Percentiles rank a stretch among this genome's conserved stretches.
Conservation (phyloP, 257 asterid species). For the Ballota nigra region DNA sequence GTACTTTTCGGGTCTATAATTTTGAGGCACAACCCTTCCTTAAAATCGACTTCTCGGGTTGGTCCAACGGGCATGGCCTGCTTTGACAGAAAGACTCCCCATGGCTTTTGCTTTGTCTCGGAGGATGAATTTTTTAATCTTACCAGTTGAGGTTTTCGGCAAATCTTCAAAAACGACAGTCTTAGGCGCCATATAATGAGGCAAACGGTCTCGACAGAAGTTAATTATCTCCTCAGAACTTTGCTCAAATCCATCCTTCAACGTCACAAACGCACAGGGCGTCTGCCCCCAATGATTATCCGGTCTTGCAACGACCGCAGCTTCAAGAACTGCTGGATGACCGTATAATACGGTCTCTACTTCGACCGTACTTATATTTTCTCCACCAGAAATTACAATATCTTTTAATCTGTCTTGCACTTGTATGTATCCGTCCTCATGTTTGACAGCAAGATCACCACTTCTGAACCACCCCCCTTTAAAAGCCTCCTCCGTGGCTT, state of each 20-base stretch:
- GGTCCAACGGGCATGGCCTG: too few species aligned
- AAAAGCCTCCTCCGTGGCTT: constrained; percentile 48
- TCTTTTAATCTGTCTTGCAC: constrained; percentile 49
- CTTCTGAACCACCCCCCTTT: constrained; percentile 53
- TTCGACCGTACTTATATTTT: constrained; percentile 44
- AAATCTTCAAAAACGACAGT: constrained; percentile 45
- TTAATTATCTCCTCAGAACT: constrained; percentile 32
- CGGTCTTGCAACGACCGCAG: constrained; percentile 54
- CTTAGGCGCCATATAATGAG: constrained; percentile 63
- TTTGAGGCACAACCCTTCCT: too few species aligned
- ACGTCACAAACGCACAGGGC: constrained; percentile 50
- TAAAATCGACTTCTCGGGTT: too few species aligned
- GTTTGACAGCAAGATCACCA: constrained; percentile 53
- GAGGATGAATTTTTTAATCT: constrained; percentile 53
- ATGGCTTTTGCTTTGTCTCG: constrained; percentile 51
- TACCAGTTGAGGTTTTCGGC: constrained; percentile 52
- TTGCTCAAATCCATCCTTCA: constrained; percentile 44
- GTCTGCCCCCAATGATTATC: constrained; percentile 61
- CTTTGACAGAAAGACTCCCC: background rate
- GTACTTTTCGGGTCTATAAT: too few species aligned
- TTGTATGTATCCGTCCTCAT: constrained; percentile 46
- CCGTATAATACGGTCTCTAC: constrained; percentile 44
- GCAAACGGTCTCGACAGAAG: constrained; percentile 40
- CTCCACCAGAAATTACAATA: constrained; percentile 50
- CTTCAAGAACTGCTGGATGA: constrained; percentile 49